Base-by-base conservation (phyloP, 345 rosid species). In the Balakata baccata region DNA sequence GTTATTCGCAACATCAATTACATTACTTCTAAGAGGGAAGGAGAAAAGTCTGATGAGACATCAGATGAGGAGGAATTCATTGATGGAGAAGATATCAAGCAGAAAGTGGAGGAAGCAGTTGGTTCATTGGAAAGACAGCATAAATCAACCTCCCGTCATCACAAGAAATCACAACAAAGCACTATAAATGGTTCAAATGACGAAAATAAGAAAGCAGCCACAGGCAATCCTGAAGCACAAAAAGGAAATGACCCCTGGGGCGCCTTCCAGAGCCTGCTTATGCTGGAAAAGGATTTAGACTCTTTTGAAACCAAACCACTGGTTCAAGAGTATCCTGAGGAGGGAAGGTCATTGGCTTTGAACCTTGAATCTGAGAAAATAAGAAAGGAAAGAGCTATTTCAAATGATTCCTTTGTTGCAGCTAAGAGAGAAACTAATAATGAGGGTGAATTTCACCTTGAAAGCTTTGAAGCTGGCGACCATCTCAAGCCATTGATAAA, bases 1-100 rank as follows among this genome's bases (percentile, higher is more conserved):
- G 96, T 95, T 37, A 95, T 95, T 64, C 94, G 94, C 74, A 95
- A 95, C 76, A 95, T 95, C 69, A 95, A 95, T 80, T 95, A 95
- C 82, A 91, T 95, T 57, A 87, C 99, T 71, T 92, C 98, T 3
- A 86, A 84, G 80, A 87, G 88, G 74, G 88, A 90, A 73, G 95
- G 89, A 75, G 87, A 83, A 18, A 88, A 71, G 60, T 87, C 91
- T 0, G 92, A 89, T 64, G 90, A 81, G 52, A 86, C 84, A 63
- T 87, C 86, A 22, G 91, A 87, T 29, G 94, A 87, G 59, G 92
- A 82, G 61, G 94, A 83, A 45, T 85, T 81, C 78, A 81, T 87
- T 70, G 34, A 29, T 29, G 95, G 89, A 68, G 83, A 89, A 68
- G 83, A 88, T 67, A 84, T 94, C 71, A 92, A 88, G 82, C 90